Base-by-base conservation (phyloP, 306 rosid genomes). In the Pachyrhizus erosus region DNA sequence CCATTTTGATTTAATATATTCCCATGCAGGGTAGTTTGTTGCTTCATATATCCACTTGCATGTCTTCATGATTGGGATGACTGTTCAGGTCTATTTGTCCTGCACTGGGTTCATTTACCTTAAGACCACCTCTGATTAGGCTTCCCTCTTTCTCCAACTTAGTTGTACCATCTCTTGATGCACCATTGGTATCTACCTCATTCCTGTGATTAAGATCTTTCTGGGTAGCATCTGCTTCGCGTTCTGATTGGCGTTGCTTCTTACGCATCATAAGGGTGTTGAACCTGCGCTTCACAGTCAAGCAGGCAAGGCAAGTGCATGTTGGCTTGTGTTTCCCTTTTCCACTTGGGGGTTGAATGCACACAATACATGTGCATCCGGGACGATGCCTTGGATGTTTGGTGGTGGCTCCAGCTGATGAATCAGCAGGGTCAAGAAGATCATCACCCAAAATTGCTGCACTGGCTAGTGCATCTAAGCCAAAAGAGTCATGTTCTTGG, bases 331-430 rank as follows among this genome's bases (percentile, higher is more conserved):
- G 99, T 83, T 73, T 96, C 29, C 92, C 97, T 87, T 92, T 89
- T 62, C 99, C 99, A 46, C 97, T 93, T 11, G 98, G 94, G 6
- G 99, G 94, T 74, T 93, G 99, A 75, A 87, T 93, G 87, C 99
- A 96, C 43, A 92, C 94, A 15, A 96, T 93, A 81, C 99, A 96
- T 60, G 86, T 81, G 90, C 99, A 96, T 60, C 99, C 99, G 9
- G 87, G 86, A 62, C 97, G 94, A 77, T 92, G 99, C 57, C 97
- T 88, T 1, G 99, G 97, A 83, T 91, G 98, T 82, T 78, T 91
- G 69, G 97, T 93, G 70, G 97, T 93, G 80, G 82, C 89, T 86
- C 88, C 96, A 43, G 74, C 80, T 2, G 87, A 80, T 21, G 87
- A 82, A 10, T 89, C 92, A 0, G 69, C 90, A 5, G 85, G 82